Base-by-base conservation (phyloP, 495 filamentous ascomycete species). In the Trichocladium uniseriatum region DNA sequence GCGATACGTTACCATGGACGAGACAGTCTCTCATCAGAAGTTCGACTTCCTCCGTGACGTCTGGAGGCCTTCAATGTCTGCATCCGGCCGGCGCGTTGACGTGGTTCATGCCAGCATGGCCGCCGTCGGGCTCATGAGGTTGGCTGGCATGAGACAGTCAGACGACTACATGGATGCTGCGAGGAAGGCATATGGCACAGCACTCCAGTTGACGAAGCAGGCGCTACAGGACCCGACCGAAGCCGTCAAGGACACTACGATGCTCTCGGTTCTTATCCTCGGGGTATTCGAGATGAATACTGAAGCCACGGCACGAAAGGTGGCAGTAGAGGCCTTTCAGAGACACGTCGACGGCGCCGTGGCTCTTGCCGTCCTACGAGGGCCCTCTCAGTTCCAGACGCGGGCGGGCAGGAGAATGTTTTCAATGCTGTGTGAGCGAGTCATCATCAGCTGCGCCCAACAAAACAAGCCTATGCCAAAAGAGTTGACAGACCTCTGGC, bases 201-300 rank as follows among this genome's bases (percentile, higher is more conserved):
- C 72, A 21, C 55, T 75, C 6, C 68, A 66, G 20, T 48, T 73
- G 38, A 74, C 67, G 6, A 81, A 78, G 44, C 59, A 68, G 18
- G 81, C 81, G 14, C 57, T 86, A 11, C 55, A 65, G 40, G 68
- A 78, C 45, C 69, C 73, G 4, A 62, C 60, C 9, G 74, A 82
- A 35, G 79, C 77, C 36, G 74, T 71, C 51, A 73, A 78, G 37
- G 81, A 86, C 59, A 70, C 69, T 41, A 81, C 81, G 4, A 72
- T 86, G 50, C 75, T 80, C 27, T 70, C 79, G 1, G 74, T 83
- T 29, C 64, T 86, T 19, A 70, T 83, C 29, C 67, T 86, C 32
- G 73, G 73, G n/a, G 60, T 79, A 3, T 82, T 78, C 45, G 77
- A 67, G 53, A 70, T 79, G 49, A 69, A 80, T 35, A 69, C 72